Percentiles rank a stretch among this genome's conserved stretches.
These are phyloP conservation scores for Trametes villosa DNA, from an alignment of 768 basidiomycete genomes.

Conservation along the genomic window DNA sequence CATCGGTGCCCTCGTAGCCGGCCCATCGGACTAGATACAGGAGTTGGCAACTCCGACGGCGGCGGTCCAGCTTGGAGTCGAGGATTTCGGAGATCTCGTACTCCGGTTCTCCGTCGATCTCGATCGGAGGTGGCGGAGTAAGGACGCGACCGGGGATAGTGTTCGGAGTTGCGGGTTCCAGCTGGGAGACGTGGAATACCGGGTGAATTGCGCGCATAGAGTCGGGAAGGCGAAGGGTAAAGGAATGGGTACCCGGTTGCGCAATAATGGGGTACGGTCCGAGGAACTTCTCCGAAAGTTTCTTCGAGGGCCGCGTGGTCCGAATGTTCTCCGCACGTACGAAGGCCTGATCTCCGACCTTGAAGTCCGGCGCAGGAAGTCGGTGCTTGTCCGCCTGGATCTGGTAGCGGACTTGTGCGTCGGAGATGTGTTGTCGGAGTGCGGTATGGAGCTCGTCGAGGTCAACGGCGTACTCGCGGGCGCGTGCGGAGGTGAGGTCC, in stretches of 20 bases:
- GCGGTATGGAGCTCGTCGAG: too few species aligned
- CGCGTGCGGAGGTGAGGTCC: slow-evolving; percentile 23
- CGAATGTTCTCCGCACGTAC: too few species aligned
- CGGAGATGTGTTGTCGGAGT: slow-evolving; percentile 20
- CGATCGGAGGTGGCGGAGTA: slow-evolving; percentile 18
- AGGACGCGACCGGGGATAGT: slow-evolving; percentile 19
- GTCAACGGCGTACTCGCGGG: too few species aligned
- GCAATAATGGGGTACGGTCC: too few species aligned
- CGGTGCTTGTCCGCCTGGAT: slow-evolving; percentile 18
- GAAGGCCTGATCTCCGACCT: neutral
- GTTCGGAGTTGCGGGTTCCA: slow-evolving; percentile 23
- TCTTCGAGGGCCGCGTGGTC: too few species aligned
- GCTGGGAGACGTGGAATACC: slow-evolving; percentile 29
- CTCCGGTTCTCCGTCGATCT: slow-evolving; percentile 18
- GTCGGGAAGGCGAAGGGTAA: slow-evolving; percentile 27
- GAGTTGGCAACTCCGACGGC: too few species aligned
- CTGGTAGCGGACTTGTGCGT: slow-evolving; percentile 26
- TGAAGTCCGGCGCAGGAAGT: slow-evolving; percentile 5
- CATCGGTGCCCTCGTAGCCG: too few species aligned
- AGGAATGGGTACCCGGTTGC: too few species aligned
- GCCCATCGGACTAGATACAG: too few species aligned
- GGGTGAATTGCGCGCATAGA: slow-evolving; percentile 27
- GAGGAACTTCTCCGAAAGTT: too few species aligned
- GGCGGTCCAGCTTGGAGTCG: slow-evolving; percentile 20
- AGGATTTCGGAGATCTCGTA: slow-evolving; percentile 24